phyloP scores from a whole-genome alignment of 441 rosid species.

The Pelargonium australe region DNA sequence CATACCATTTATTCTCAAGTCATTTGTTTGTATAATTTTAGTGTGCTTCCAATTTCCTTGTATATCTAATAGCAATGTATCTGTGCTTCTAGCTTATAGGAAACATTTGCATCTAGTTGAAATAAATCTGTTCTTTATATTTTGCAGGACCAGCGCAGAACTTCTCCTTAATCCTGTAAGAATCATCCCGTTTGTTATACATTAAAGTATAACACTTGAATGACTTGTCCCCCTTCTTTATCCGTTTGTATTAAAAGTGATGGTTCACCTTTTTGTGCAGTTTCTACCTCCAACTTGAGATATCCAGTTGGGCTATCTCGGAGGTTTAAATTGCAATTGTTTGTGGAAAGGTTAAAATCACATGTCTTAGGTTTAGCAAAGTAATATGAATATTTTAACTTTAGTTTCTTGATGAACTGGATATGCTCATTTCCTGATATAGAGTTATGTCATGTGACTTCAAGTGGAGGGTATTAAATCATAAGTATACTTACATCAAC shows the following conservation, averaged over 20 bases:
- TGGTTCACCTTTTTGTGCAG: neutral
- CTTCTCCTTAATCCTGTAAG: constrained; percentile 90
- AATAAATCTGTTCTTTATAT: constrained; percentile 14
- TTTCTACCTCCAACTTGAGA: neutral
- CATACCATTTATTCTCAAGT: neutral
- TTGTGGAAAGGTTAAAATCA: too few species aligned
- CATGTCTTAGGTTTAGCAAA: neutral
- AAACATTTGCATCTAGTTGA: neutral
- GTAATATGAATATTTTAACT: neutral
- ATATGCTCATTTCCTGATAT: neutral
- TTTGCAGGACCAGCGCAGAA: constrained; percentile 86
- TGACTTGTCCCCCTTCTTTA: neutral
- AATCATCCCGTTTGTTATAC: constrained; percentile 13
- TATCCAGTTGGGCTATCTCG: neutral
- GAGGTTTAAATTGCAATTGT: too few species aligned
- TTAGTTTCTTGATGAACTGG: neutral
- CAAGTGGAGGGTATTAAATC: neutral
- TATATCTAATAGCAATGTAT: neutral
- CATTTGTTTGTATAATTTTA: neutral
- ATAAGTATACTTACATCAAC: neutral
- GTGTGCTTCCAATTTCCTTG: neutral
- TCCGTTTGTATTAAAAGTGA: neutral
- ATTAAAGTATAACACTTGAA: neutral
- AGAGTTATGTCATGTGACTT: neutral
- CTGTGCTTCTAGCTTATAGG: neutral